Evolutionary conservation across 2,329 filamentous ascomycete genomes (phyloP), one percentile per base, ranked within the genome.

Genomic region (Didymosphaeria variabile): DNA sequence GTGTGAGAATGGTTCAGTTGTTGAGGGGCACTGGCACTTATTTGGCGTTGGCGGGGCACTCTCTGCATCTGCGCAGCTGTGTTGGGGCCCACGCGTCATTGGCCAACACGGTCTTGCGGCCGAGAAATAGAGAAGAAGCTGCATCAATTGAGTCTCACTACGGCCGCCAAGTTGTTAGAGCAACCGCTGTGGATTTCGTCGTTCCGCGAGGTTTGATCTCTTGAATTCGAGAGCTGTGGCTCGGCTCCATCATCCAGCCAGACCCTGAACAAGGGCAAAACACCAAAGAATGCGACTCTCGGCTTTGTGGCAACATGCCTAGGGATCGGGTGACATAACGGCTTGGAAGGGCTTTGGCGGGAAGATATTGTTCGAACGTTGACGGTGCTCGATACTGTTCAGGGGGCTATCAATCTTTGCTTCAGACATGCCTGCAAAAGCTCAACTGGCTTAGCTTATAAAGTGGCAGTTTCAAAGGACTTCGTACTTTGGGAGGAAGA

Each of bases 1-100:
- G 64, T 63, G 65, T 66, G 65, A 66, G 21, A 66, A 64, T 29
- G 60, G 54, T 49, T 60, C 46, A 57, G 63, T 65, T 60, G 58
- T 55, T 61, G 58, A 60, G 54, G 67, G 63, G 56, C 58, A 63
- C 58, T 62, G 66, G 61, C 45, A 60, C 34, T 50, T 26, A 47
- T 59, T 55, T 62, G 64, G 63, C 59, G 61, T 57, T 63, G 64
- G 55, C 60, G 56, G 49, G 56, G 58, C 58, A 63, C 60, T 47
- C 57, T 38, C 26, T 63, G 55, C 54, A 9, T 34, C 53, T 40
- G 55, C 53, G 57, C 58, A 58, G 47, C 52, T 32, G n/a, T 32
- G 38, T 55, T 55, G 38, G 52, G 52, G 40, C 38, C 52, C 15
- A 26, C 52, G 38, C 52, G 52, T 44, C 57, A 62, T 57, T 59